Evolutionary conservation across 306 rosid genomes (phyloP), one percentile per base, ranked within the genome.

Genomic region (Parietaria judaica): DNA sequence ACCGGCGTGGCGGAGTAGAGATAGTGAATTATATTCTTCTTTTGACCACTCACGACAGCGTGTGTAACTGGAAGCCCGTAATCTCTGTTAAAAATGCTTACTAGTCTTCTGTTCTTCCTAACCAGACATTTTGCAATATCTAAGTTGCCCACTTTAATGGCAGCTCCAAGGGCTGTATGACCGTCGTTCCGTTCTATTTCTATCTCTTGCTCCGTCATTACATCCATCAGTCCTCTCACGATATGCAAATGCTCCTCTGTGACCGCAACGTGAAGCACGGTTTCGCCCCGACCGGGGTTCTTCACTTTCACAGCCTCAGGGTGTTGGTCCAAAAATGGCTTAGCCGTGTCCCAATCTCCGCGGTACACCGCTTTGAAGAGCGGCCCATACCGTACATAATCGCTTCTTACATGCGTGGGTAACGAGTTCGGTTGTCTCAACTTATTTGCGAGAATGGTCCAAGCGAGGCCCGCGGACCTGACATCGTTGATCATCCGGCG

Each of bases 291-390:
- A 4, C 3, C 1, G 6, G 38, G 11, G 47, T 15, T 6, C 14
- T 31, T 43, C 14, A 47, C 61, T 44, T 43, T 31, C 10, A 65
- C 38, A 14, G 53, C 61, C 3, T 43, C 70, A 17, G 70, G 61
- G 56, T 43, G 6, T 5, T n/a, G 5, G 1, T 1, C 51, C 14
- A 54, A 45, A 45, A 14, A 43, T 8, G 9, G 14, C 36, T 14
- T 8, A 12, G 16, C 36, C 6, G 3, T 1, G 1, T 55, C 5
- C 62, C 62, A 44, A 3, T 66, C 36, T 4, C 45, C 62, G 7
- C 8, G 1, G 14, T 6, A 0, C 51, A 41, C 61, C 7, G 43
- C 60, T 8, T 16, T 2, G 47, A 58, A n/a, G 13, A 58, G 9
- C 3, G 45, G 45, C 1, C 3, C 9, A 8, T 5, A 5, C 45